Evolutionary conservation across 2,329 filamentous ascomycete genomes (phyloP).

Genomic region (Aaosphaeria arxii): DNA sequence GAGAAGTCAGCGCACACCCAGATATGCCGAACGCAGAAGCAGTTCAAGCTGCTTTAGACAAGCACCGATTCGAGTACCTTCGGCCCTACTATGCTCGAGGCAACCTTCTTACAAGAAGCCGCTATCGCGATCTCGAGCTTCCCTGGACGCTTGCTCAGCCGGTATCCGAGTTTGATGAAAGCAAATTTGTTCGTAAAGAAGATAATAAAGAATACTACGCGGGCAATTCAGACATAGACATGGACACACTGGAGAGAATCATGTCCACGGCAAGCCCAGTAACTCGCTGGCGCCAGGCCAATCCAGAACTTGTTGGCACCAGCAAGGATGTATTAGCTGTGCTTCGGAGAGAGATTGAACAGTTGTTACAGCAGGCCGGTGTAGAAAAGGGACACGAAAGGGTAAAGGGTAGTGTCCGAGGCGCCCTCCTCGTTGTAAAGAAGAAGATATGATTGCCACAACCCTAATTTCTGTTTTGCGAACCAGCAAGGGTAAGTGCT

Average conservation of each 20-base stretch:
- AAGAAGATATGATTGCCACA: conserved; percentile 3
- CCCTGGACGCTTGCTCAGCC: conserved; percentile 48
- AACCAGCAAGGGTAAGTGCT: no score
- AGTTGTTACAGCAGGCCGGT: conserved; percentile 17
- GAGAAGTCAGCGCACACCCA: conserved; percentile 24
- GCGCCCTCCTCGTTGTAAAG: conserved; percentile 11
- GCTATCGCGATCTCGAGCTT: conserved; percentile 45
- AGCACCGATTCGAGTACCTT: conserved; percentile 38
- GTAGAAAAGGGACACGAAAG: conserved; percentile 22
- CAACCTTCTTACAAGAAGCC: conserved; percentile 40
- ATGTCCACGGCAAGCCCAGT: conserved; percentile 41
- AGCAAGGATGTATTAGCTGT: conserved; percentile 39
- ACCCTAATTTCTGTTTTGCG: no score
- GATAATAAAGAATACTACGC: conserved; percentile 25
- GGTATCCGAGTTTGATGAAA: conserved; percentile 39
- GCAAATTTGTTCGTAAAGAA: conserved; percentile 40
- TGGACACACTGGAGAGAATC: conserved; percentile 38
- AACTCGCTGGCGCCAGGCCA: conserved; percentile 45
- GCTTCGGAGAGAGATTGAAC: conserved; percentile 21
- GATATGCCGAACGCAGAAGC: conserved; percentile 40
- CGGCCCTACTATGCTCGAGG: conserved; percentile 40
- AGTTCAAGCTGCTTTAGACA: conserved; percentile 42
- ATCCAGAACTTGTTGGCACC: conserved; percentile 41
- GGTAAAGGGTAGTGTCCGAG: conserved; percentile 6
- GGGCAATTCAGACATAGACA: conserved; percentile 1